A percentile compares a stretch with the other conserved stretches of the same genome.
Evolutionary conservation across 1,139 yeast species (phyloP).

Genomic region (Debaryomyces nepalensis): DNA sequence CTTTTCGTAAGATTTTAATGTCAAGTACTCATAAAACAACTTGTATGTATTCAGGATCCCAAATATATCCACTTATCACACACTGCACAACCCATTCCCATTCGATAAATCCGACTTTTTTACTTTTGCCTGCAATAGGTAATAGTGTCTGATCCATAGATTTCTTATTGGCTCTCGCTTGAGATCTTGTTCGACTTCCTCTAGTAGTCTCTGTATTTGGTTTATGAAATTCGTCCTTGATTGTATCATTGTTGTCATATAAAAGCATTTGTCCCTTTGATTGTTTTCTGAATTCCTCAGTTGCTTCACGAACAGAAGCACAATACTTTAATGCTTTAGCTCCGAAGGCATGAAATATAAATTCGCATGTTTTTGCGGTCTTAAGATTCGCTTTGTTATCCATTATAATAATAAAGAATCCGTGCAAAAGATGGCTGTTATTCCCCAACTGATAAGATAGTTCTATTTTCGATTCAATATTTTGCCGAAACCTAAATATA

Average conservation of each 20-base stretch:
- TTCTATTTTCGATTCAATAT: conserved; percentile 26
- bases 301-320: conserved; percentile 1
- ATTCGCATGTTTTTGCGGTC: conserved; percentile 43
- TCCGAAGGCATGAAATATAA: conserved; percentile 54
- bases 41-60: conserved; percentile 21
- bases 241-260: conserved; percentile 29
- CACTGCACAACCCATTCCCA: conserved; percentile 85
- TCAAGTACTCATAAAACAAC: background rate
- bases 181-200: conserved; percentile 1
- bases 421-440: conserved; percentile 39
- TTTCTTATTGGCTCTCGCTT: conserved; percentile 6
- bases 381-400: conserved; percentile 26
- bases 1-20: background rate
- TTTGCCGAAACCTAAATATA: conserved; percentile 40
- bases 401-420: conserved; percentile 36
- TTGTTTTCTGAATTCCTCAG: background rate
- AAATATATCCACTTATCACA: conserved; percentile 52
- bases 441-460: conserved; percentile 44
- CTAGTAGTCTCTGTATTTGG: background rate
- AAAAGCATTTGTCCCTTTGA: conserved; percentile 21
- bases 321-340: conserved; percentile 31
- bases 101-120: conserved; percentile 38
- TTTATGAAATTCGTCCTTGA: conserved; percentile 4
- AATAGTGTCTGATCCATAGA: background rate
- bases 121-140: conserved; percentile 12